Conservation (phyloP, 208 protist species). For the Blechomonas ayalai region DNA sequence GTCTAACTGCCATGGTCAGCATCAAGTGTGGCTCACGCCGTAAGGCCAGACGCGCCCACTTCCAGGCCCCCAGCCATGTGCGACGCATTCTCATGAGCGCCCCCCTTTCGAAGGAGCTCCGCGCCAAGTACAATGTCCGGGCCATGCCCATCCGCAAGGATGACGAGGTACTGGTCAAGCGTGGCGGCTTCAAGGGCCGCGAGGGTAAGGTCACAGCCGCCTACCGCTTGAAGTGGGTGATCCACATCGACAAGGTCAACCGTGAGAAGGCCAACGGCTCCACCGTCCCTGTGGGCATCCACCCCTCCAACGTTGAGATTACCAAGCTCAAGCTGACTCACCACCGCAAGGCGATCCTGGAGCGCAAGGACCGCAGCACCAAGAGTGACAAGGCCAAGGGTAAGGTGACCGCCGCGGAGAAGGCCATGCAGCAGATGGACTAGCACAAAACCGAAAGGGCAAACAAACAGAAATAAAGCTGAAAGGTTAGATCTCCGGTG, state of each 20-base stretch:
- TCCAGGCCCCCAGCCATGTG: slow-evolving; percentile 95
- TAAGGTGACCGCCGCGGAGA: slow-evolving; percentile 88
- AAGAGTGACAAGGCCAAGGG: slow-evolving; percentile 90
- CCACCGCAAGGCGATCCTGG: slow-evolving; percentile 96
- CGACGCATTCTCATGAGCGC: slow-evolving; percentile 97
- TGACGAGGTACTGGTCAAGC: slow-evolving; percentile 97
- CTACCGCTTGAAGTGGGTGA: slow-evolving; percentile 98
- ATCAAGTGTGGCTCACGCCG: slow-evolving; percentile 91
- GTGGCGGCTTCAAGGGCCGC: slow-evolving; percentile 94
- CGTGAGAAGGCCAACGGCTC: slow-evolving; percentile 96
- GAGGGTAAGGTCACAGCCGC: slow-evolving; percentile 96
- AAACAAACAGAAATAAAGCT: no score
- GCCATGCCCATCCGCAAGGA: slow-evolving; percentile 98
- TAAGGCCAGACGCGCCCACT: slow-evolving; percentile 98
- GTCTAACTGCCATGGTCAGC: slow-evolving; percentile 44
- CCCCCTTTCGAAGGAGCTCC: slow-evolving; percentile 98
- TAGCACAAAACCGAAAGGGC: slow-evolving; percentile 28
- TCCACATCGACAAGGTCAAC: slow-evolving; percentile 98
- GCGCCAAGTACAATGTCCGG: slow-evolving; percentile 97
- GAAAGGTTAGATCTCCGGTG: no score
- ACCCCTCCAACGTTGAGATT: slow-evolving; percentile 99
- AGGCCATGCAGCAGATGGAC: slow-evolving; percentile 92
- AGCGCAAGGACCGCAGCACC: slow-evolving; percentile 86
- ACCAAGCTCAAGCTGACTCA: slow-evolving; percentile 99
- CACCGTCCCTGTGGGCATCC: slow-evolving; percentile 92